These are phyloP conservation scores for Iberis amara DNA, from an alignment of 441 rosid species.

Conservation along the genomic window DNA sequence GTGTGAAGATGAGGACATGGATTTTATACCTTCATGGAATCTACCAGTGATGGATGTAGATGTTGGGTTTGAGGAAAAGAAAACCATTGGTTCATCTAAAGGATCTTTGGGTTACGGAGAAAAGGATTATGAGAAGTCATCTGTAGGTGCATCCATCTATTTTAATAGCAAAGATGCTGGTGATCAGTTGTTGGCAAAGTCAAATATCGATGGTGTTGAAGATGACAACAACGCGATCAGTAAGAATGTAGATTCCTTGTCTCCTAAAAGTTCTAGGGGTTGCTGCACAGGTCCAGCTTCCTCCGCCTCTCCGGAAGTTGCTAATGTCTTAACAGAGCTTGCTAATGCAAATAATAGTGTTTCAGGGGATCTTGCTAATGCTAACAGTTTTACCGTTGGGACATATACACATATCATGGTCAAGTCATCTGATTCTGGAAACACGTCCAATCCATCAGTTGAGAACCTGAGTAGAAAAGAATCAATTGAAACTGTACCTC, in stretches of 20 bases:
- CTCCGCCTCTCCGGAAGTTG: slow-evolving; percentile 20
- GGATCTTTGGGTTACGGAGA: slow-evolving; percentile 33
- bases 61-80: slow-evolving; percentile 33
- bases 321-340: slow-evolving; percentile 32
- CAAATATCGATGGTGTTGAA: slow-evolving; percentile 28
- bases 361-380: slow-evolving; percentile 29
- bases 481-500: slow-evolving; percentile 15
- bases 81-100: slow-evolving; percentile 25
- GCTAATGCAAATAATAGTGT: slow-evolving; percentile 28
- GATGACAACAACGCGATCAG: slow-evolving; percentile 26
- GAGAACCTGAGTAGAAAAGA: slow-evolving; percentile 31
- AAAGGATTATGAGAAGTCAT: slow-evolving; percentile 30
- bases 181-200: slow-evolving; percentile 25
- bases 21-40: slow-evolving; percentile 22
- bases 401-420: slow-evolving; percentile 12
- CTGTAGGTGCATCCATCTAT: slow-evolving; percentile 25
- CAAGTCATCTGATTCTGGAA: slow-evolving; percentile 30
- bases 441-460: slow-evolving; percentile 24
- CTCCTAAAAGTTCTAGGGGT: slow-evolving; percentile 29
- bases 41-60: slow-evolving; percentile 24
- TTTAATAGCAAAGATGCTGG: slow-evolving; percentile 28
- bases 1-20: slow-evolving; percentile 30
- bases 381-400: slow-evolving; percentile 24
- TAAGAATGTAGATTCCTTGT: slow-evolving; percentile 27
- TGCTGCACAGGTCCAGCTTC: slow-evolving; percentile 27